Conservation (phyloP, 305 asterid genomes). For the Fraxinus platypoda region DNA sequence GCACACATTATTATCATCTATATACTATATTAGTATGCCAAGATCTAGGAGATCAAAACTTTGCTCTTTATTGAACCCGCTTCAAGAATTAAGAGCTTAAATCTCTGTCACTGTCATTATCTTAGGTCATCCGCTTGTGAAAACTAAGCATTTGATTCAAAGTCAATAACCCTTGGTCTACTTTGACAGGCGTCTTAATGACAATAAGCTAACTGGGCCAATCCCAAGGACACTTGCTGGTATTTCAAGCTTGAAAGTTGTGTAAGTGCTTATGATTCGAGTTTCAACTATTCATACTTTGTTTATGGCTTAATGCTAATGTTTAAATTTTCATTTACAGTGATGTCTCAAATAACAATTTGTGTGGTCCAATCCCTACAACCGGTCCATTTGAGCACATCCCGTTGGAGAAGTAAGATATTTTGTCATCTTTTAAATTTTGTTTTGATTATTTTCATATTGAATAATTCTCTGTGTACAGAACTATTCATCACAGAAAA, state of each 20-base stretch:
- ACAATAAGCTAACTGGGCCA: slow-evolving; percentile 58
- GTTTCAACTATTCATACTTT: neutral
- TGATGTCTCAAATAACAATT: slow-evolving; percentile 69
- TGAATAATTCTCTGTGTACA: too few relatives aligned
- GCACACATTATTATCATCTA: neutral
- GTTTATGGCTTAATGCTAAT: neutral
- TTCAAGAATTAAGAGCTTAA: neutral
- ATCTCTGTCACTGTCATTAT: neutral
- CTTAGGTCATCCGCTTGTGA: neutral
- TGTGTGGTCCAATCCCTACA: slow-evolving; percentile 74
- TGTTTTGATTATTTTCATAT: neutral
- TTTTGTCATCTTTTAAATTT: neutral
- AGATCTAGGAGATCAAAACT: neutral
- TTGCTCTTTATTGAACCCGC: neutral
- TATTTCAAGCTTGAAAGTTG: slow-evolving; percentile 63
- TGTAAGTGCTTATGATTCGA: slow-evolving; percentile 51
- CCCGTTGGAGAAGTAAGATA: slow-evolving; percentile 63
- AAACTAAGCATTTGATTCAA: neutral
- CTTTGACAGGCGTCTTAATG: slow-evolving; percentile 69
- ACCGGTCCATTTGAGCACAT: slow-evolving; percentile 69
- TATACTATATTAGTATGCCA: neutral
- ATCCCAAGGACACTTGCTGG: slow-evolving; percentile 56
- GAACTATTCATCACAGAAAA: too few relatives aligned
- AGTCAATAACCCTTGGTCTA: slow-evolving; percentile 18
- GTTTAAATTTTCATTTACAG: slow-evolving; percentile 32